Evolutionary conservation across 139 green algal genomes (phyloP), one percentile per base, ranked within the genome.

Genomic region (Volvox reticuliferus): DNA sequence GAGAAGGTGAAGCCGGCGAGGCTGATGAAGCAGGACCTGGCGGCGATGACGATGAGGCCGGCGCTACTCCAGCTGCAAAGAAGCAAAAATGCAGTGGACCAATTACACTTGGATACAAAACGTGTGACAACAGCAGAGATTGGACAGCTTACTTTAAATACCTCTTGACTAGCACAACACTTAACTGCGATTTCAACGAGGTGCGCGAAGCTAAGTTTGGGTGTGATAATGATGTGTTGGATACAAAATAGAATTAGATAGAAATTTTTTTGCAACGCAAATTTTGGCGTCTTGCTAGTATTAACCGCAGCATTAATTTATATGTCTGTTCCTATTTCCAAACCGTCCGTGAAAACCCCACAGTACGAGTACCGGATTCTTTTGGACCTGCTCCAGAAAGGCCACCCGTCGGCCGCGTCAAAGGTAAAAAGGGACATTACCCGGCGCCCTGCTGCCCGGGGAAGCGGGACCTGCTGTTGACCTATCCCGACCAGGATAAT

Each of bases 321-420:
- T 24, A 24, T 26, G 24, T 73, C 16, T 73, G 6, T 28, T 73
- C 65, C 65, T 73, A 5, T 73, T 28, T 30, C 65, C 44, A 14
- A 9, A 55, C 44, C 44, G 44, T 55, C 44, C 44, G 9, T 55
- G 5, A 73, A 32, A 18, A 24, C 14, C 21, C 50, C 1, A 85
- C 93, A 97, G 94, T 98, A 98, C 63, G 96, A 98, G 94, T 91
- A 94, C 68, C 85, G 94, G 89, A 89, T 94, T 71, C 92, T 97
- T 55, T 86, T 95, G 30, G 95, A 97, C 33, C 93, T 98, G 24
- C 86, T 98, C 28, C 86, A 94, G 86, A 90, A 93, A 37, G 96
- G 96, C 14, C 96, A 98, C 92, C 95, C 95, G 5, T 82, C 94
- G 0, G 91, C 93, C 0, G 77, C 77, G 0, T 71, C 89, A 14